Evolutionary conservation across 768 basidiomycete species (phyloP).

Genomic region (Phaeolepiota aurea): DNA sequence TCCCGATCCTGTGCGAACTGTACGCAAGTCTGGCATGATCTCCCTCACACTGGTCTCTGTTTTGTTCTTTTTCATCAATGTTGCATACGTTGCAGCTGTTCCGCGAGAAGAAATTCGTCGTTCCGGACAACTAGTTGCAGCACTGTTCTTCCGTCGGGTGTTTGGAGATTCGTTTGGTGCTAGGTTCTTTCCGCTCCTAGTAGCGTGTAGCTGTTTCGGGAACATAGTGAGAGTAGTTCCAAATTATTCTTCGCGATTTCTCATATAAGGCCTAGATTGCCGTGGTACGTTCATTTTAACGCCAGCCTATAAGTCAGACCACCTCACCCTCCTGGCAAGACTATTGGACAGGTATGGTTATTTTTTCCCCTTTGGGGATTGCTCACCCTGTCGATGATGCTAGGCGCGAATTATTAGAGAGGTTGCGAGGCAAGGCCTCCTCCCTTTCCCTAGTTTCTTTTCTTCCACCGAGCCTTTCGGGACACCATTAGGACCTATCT

Average conservation of each 20-base stretch:
- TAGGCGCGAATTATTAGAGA: slow-evolving; percentile 41
- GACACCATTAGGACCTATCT: slow-evolving; percentile 35
- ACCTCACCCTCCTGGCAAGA: neutral
- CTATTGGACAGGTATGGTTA: no score
- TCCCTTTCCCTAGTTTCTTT: slow-evolving; percentile 40
- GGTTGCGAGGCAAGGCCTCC: slow-evolving; percentile 42
- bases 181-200: slow-evolving; percentile 20
- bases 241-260: neutral
- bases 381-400: neutral
- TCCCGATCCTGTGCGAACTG: slow-evolving; percentile 32
- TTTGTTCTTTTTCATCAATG: slow-evolving; percentile 40
- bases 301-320: slow-evolving; percentile 24
- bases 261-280: slow-evolving; percentile 14
- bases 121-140: slow-evolving; percentile 25
- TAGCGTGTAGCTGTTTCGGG: slow-evolving; percentile 26
- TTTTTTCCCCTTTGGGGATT: no score
- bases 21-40: slow-evolving; percentile 31
- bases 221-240: slow-evolving; percentile 19
- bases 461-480: slow-evolving; percentile 39
- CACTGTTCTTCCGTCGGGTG: slow-evolving; percentile 22
- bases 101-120: slow-evolving; percentile 23
- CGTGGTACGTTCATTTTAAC: slow-evolving; percentile 18
- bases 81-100: slow-evolving; percentile 26
- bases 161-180: slow-evolving; percentile 18
- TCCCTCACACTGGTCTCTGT: slow-evolving; percentile 30